Conservation (phyloP, 169 alveolate species). For the Cyclospora cayetanensis region DNA sequence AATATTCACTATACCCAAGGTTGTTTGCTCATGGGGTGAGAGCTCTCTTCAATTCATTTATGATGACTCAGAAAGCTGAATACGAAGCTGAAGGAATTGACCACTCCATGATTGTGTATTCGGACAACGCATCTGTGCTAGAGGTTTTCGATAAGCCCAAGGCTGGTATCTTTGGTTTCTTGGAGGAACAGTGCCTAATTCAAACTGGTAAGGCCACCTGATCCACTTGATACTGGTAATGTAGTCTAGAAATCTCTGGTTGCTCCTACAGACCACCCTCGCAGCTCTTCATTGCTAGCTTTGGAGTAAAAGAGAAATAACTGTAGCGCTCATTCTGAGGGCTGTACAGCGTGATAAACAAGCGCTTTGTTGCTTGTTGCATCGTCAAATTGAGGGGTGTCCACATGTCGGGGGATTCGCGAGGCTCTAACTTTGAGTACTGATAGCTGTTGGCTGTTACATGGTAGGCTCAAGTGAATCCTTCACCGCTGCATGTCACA, state of each 20-base stretch:
- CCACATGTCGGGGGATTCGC: not conserved
- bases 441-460: not conserved
- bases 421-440: not conserved
- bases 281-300: no score
- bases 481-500: conserved; percentile 76
- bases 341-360: no score
- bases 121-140: conserved; percentile 56
- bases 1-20: no score
- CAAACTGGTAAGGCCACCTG: conserved; percentile 67
- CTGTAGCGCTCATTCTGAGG: no score
- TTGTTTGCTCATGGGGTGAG: no score
- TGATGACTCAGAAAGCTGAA: conserved; percentile 45
- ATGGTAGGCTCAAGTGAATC: conserved; percentile 70
- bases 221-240: not conserved
- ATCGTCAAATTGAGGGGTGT: no score
- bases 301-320: no score
- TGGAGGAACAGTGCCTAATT: conserved; percentile 78
- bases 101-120: conserved; percentile 69
- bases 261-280: no score
- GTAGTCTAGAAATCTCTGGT: no score
- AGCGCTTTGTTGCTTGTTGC: no score
- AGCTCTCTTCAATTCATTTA: no score
- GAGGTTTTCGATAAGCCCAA: conserved; percentile 71
- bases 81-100: conserved; percentile 71
- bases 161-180: conserved; percentile 75